Base-by-base conservation (phyloP, 805 yeast genomes). In the Lipomyces lipofer region DNA sequence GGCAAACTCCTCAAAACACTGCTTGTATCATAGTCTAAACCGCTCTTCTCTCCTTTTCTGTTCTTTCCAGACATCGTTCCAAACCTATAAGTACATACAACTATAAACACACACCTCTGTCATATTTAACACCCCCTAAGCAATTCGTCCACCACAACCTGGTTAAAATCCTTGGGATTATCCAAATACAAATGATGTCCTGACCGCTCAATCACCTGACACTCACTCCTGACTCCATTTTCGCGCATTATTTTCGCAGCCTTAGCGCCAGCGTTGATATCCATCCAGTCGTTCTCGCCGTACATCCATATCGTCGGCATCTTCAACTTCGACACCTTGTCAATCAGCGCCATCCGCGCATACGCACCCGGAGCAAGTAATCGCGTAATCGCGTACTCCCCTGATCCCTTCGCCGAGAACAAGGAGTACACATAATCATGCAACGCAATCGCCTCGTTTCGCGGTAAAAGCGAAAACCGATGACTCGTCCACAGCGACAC, bases 401-500 rank as follows among this genome's bases (percentile, higher is more conserved):
- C 98, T 0, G 95, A 87, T 0, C 99, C 99, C 2, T 77, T 80
- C 6, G 88, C 85, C 60, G 84, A 87, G 75, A 94, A 94, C 10
- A 91, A 88, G 3, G 84, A 80, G 69, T 92, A 91, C 0, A 92
- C 75, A 68, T 94, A 94, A 60, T 76, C 75, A 66, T 94, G 98
- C 60, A 92, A 72, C 4, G 80, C 73, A 21, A 70, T 69, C 21
- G 77, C 70, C 64, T 84, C 85, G 28, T 65, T 67, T 1, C 54
- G 55, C 5, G 69, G 59, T 38, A 88, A 71, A 39, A 78, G 76
- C 21, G 89, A 80, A 67, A 94, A 92, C 47, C 98, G 71, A 50
- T 97, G 75, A 6, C 81, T 77, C 2, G 95, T 81, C 98, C 98
- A 94, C 21, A 89, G 95, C 46, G 95, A 85, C 0, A 88, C 90